A percentile compares a stretch with the other conserved stretches of the same genome.
Conservation (phyloP, 495 filamentous ascomycete species). For the Lepraria neglecta region DNA sequence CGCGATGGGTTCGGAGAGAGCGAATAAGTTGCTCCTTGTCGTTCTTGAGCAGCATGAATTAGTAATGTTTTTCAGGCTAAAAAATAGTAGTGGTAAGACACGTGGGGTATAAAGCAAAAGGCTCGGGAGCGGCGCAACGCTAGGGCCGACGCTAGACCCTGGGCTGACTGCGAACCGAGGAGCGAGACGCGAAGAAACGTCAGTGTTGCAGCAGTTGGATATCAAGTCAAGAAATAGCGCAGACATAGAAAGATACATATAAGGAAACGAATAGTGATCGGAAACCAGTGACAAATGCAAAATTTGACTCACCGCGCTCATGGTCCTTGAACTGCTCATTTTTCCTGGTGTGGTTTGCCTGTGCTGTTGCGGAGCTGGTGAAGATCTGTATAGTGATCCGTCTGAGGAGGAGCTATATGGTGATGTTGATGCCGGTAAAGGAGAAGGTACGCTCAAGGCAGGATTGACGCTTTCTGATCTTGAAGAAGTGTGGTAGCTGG, state of each 20-base stretch:
- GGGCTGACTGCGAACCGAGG: background rate
- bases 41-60: constrained; percentile 32
- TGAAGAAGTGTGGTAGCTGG: constrained; percentile 16
- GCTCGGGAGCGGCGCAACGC: constrained; percentile 2
- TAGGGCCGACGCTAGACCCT: constrained; percentile 15
- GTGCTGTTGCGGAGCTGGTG: constrained; percentile 16
- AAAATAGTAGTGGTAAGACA: constrained; percentile 2
- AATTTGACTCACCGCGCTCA: constrained; percentile 26
- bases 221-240: background rate
- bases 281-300: constrained; percentile 16
- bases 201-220: background rate
- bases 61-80: constrained; percentile 15
- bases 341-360: constrained; percentile 17
- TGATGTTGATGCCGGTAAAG: constrained; percentile 1
- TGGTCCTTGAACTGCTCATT: constrained; percentile 23
- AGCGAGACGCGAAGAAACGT: background rate
- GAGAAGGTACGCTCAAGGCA: background rate
- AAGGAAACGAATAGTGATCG: constrained; percentile 1
- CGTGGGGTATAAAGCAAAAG: background rate
- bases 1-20: constrained; percentile 53
- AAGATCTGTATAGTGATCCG: constrained; percentile 24
- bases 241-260: background rate
- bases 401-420: constrained; percentile 11
- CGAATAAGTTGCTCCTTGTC: constrained; percentile 46
- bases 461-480: constrained; percentile 12